A percentile compares a stretch with the other conserved stretches of the same genome.
Evolutionary conservation across 2,329 filamentous ascomycete genomes (phyloP).

Genomic region (Penicillium sp.): DNA sequence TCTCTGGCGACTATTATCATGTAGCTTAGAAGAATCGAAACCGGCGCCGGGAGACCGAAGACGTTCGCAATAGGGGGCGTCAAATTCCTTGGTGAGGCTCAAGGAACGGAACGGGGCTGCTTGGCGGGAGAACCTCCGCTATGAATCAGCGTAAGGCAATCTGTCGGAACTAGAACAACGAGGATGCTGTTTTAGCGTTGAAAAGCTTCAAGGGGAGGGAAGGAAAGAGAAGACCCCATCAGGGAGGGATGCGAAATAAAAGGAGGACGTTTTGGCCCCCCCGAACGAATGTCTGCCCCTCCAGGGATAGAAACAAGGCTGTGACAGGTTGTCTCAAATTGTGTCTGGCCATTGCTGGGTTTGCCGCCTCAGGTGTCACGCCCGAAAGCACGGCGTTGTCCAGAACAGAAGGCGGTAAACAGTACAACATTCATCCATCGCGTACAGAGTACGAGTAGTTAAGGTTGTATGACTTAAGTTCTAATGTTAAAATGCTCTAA

Average conservation of each 20-base stretch:
- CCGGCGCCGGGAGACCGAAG: background rate
- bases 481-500: background rate
- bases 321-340: background rate
- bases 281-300: slow-evolving; percentile 3
- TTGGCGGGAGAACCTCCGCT: slow-evolving; percentile 15
- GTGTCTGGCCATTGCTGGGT: background rate
- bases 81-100: slow-evolving; percentile 7
- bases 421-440: no score
- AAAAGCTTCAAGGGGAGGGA: background rate
- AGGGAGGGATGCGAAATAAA: background rate
- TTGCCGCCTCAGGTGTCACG: background rate
- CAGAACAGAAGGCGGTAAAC: background rate
- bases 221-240: background rate
- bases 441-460: no score
- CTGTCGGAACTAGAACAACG: background rate
- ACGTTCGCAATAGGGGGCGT: slow-evolving; percentile 2
- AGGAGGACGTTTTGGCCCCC: slow-evolving; percentile 7
- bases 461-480: background rate
- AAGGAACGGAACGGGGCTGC: slow-evolving; percentile 19
- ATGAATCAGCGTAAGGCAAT: background rate
- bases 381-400: background rate
- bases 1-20: background rate
- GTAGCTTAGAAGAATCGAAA: background rate
- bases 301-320: slow-evolving; percentile 9
- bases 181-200: background rate